Base-by-base conservation (phyloP, 805 yeast species). In the Clavispora santaluciae region DNA sequence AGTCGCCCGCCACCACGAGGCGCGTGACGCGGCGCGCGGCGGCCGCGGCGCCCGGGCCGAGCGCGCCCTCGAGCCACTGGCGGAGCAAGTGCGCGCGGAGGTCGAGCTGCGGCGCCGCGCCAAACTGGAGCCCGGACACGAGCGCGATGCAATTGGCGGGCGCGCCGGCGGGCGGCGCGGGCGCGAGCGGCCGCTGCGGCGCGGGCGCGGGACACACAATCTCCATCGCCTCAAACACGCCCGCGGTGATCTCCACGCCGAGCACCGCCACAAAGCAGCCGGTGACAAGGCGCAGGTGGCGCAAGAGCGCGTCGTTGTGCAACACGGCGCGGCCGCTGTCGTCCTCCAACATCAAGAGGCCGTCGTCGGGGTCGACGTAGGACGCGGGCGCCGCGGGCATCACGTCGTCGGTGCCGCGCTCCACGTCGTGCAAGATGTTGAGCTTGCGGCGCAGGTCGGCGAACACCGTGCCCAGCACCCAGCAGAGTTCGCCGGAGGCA, bases 401-500 rank as follows among this genome's bases (percentile, higher is more conserved):
- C 10, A 70, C 70, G 25, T 77, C 81, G 50, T 77, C 80, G 37
- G 61, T 58, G 24, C 75, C 75, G 20, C 73, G 74, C 23, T 84
- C 79, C 7, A 91, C 89, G 46, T 93, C 98, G 33, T 79, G 77
- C 41, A 93, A 63, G 38, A 93, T 81, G 58, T 90, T 84, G 4
- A 96, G 89, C 56, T 93, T 93, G 55, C 79, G 78, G 54, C 79
- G 80, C 81, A 87, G 74, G 45, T 90, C 96, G 53, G 86, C 75
- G 54, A 83, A 88, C 0, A 90, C 72, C 0, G 97, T 87, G 2
- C 99, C 99, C 20, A 83, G 72, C 10, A 88, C 80, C 91, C 91
- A 93, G 46, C 86, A 75, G 15, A 83, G 73, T 44, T 76, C 72
- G 43, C 80, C 77, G 23, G 75, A 70, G 9, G 66, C 63, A 7